Evolutionary conservation across 805 yeast genomes (phyloP), one percentile per base, ranked within the genome.

Genomic region (Candida nanaspora): DNA sequence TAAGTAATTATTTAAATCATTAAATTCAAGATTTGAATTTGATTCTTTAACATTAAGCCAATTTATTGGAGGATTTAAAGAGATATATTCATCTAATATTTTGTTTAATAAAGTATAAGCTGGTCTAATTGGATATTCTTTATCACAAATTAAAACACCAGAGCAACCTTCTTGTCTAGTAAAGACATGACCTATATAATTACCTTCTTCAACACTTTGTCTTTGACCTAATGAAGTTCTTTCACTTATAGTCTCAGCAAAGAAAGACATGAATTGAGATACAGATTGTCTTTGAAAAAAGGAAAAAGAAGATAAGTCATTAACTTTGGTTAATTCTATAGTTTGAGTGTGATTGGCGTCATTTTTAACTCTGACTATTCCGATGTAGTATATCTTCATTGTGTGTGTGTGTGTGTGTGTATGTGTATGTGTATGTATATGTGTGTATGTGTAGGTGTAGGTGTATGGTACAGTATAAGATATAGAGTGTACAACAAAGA

Each of bases 61-160:
- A 47, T 82, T 80, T 16, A 63, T 57, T 35, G 78, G 73, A 11
- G 96, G 95, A 60, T 85, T 88, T 47, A 82, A 78, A 11, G 89
- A 70, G 41, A 91, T 66, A 63, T 86, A 93, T 62, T 91, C 98
- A 53, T 93, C 98, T 51, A 87, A 70, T 19, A 91, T 69, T 66
- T 87, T 91, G 72, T 91, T 91, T 55, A 93, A 74, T 44, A 93
- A 69, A 2, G 97, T 86, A 65, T 87, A 91, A 1, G 97, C 98
- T 13, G 96, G 98, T 59, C 98, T 76, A 26, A 87, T 91, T 2
- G 98, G 98, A 63, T 93, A 93, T 51, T 91, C 97, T 61, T 86
- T 85, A 62, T 93, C 98, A 35, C 96, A 78, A 61, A 93, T 85
- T 46, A 93, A 66, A 27, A 93, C 95, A 47, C 95, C 96, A 19